Percentiles rank a stretch among this genome's conserved stretches.
These are phyloP conservation scores for Candolleomyces eurysporus DNA, from an alignment of 768 basidiomycete genomes.

Conservation along the genomic window DNA sequence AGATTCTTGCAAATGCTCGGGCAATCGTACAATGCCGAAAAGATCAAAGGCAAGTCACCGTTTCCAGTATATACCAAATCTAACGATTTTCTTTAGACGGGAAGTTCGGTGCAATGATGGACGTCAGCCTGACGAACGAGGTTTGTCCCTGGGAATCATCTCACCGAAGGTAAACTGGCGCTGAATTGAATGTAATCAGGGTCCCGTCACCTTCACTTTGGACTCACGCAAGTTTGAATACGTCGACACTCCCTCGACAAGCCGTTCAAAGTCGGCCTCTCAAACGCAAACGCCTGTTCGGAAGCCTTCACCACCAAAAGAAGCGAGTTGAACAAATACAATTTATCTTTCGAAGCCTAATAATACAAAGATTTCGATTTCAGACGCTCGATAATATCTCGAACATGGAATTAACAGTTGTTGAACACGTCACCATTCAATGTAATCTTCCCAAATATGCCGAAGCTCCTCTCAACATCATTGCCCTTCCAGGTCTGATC, in stretches of 20 bases:
- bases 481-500: conserved; percentile 37
- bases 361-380: background rate
- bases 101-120: conserved; percentile 97
- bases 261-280: background rate
- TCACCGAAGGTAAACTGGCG: conserved; percentile 38
- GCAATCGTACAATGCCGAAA: conserved; percentile 65
- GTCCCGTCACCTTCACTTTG: conserved; percentile 82
- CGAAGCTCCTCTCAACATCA: conserved; percentile 39
- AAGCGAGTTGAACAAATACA: background rate
- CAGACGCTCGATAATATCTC: background rate
- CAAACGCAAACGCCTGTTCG: background rate
- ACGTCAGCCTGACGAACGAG: conserved; percentile 84
- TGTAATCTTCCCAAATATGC: conserved; percentile 32
- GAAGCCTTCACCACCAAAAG: background rate
- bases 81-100: conserved; percentile 56
- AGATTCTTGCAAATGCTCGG: conserved; percentile 70
- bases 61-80: background rate
- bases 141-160: conserved; percentile 36
- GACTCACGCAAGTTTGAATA: conserved; percentile 82
- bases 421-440: conserved; percentile 24
- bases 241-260: conserved; percentile 23
- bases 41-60: conserved; percentile 65
- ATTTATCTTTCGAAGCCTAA: background rate
- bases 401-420: conserved; percentile 12
- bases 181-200: conserved; percentile 38